Conservation (phyloP, 2,329 filamentous ascomycete genomes). For the Monilinia polystroma region DNA sequence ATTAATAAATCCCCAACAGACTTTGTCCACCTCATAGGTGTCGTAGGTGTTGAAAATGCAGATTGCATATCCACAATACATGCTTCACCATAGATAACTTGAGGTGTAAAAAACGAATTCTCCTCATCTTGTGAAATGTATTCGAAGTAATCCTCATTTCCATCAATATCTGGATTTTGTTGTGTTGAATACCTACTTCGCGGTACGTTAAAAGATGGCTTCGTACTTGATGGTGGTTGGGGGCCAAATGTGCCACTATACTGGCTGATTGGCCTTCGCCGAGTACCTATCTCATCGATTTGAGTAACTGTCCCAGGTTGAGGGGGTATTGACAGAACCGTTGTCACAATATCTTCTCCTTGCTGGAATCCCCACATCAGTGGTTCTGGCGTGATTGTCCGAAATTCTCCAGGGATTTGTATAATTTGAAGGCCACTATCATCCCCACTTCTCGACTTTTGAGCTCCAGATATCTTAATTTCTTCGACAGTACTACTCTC, state of each 20-base stretch:
- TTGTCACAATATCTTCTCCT: conserved; percentile 30
- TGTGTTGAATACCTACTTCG: conserved; percentile 13
- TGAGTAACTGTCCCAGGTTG: conserved; percentile 5
- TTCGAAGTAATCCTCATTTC: conserved; percentile 26
- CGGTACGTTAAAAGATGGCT: conserved; percentile 1
- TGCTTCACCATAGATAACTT: conserved; percentile 37
- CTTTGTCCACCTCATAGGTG: conserved; percentile 25
- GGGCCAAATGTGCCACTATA: conserved; percentile 22
- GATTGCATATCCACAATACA: conserved; percentile 37
- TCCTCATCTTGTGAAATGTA: conserved; percentile 24
- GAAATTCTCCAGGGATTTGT: conserved; percentile 11
- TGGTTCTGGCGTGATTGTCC: conserved; percentile 9
- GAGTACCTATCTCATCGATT: not conserved
- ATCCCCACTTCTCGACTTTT: not conserved
- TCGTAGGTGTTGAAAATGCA: conserved; percentile 22
- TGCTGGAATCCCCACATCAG: not conserved
- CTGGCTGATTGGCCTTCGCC: conserved; percentile 3
- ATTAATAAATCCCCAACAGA: conserved; percentile 29
- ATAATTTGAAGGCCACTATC: conserved; percentile 8
- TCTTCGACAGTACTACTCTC: not conserved
- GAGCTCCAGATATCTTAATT: not conserved
- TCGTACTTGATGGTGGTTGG: not conserved
- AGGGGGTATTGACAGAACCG: conserved; percentile 28
- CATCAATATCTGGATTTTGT: conserved; percentile 9
- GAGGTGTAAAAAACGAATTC: conserved; percentile 23